Evolutionary conservation across 2,329 filamentous ascomycete genomes (phyloP).

Genomic region (Ustulina deusta): DNA sequence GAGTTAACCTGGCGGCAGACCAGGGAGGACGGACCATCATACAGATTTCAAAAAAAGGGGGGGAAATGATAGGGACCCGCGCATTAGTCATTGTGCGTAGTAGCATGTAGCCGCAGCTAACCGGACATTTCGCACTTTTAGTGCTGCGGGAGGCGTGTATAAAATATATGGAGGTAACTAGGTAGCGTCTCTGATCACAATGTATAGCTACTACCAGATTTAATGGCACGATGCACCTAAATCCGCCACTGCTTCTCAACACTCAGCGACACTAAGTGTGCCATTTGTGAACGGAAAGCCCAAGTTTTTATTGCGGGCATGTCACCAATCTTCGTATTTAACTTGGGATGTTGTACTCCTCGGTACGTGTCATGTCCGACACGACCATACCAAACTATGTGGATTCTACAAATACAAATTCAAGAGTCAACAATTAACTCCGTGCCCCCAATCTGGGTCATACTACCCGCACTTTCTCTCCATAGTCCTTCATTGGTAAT

Average conservation of each 20-base stretch:
- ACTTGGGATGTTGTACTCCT: background rate
- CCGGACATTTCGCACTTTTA: background rate
- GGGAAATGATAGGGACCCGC: background rate
- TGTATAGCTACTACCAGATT: constrained; percentile 9
- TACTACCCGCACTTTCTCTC: background rate
- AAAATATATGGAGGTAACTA: constrained; percentile 15
- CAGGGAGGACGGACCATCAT: background rate
- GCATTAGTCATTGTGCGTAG: constrained; percentile 4
- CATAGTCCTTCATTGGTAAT: background rate
- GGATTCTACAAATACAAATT: background rate
- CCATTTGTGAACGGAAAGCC: background rate
- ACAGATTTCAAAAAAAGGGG: constrained; percentile 2
- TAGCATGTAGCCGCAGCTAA: background rate
- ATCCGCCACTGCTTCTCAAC: no score
- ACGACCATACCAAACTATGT: no score
- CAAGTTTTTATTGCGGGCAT: background rate
- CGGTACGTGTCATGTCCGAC: no score
- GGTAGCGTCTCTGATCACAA: constrained; percentile 22
- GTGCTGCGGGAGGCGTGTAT: constrained; percentile 12
- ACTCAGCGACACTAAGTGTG: background rate
- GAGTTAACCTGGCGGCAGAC: background rate
- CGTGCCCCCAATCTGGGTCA: background rate
- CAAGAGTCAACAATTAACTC: no score
- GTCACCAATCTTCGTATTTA: background rate
- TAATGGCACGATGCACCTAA: background rate